A percentile compares a stretch with the other conserved stretches of the same genome.
Conservation (phyloP, 139 green algal genomes). For the Asterochloris sp. region DNA sequence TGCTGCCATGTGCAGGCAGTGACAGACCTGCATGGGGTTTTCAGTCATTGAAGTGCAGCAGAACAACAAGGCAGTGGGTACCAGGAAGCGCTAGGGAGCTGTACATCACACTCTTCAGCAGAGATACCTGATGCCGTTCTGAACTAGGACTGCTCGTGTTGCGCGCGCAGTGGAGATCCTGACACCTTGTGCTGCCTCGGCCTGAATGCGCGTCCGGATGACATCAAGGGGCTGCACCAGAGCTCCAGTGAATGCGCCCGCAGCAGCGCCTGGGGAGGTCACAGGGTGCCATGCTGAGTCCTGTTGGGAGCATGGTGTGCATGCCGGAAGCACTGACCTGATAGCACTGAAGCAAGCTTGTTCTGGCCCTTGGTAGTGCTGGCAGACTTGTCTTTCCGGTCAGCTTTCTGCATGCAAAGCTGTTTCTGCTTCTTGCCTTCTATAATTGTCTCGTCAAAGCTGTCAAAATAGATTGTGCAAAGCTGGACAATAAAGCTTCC, state of each 20-base stretch:
- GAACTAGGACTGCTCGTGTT: not conserved
- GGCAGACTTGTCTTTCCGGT: too few species aligned
- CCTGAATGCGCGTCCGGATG: constrained; percentile 82
- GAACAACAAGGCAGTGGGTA: not conserved
- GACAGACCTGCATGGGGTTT: not conserved
- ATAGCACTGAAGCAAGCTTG: constrained; percentile 9
- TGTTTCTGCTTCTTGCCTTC: too few species aligned
- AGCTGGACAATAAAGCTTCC: too few species aligned
- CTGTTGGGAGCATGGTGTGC: not conserved
- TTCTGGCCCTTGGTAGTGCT: constrained; percentile 6
- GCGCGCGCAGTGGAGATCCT: constrained; percentile 6
- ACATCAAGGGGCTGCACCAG: constrained; percentile 81
- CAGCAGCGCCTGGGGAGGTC: constrained; percentile 42
- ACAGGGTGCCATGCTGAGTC: not conserved
- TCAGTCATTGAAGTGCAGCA: not conserved
- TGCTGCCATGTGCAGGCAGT: too few species aligned
- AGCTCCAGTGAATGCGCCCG: constrained; percentile 32
- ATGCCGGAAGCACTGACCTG: not conserved
- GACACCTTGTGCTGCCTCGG: constrained; percentile 54
- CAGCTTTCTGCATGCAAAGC: too few species aligned
- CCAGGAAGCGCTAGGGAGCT: not conserved
- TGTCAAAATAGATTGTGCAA: too few species aligned
- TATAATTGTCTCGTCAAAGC: too few species aligned
- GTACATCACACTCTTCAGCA: not conserved
- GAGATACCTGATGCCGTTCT: not conserved